A percentile compares a stretch with the other conserved stretches of the same genome.
Conservation (phyloP, 805 yeast genomes). For the Yarrowia sp. region DNA sequence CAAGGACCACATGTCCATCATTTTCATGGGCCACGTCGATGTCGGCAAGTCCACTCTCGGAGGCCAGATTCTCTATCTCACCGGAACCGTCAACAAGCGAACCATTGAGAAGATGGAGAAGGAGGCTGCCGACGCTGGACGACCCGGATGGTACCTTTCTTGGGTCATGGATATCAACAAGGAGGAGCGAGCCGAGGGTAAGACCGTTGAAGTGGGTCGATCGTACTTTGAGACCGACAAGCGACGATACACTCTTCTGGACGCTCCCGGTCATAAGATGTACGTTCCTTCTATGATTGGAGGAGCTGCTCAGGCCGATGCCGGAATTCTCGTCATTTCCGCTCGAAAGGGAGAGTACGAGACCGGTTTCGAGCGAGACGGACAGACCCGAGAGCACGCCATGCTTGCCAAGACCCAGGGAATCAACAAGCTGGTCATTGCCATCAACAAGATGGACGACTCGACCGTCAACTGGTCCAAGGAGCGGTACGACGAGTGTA, state of each 20-base stretch:
- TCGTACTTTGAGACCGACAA: slow-evolving; percentile 97
- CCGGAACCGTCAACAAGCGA: slow-evolving; percentile 98
- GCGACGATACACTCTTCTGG: slow-evolving; percentile 95
- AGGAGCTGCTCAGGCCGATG: slow-evolving; percentile 99
- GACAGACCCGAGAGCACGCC: slow-evolving; percentile 98
- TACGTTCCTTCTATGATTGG: slow-evolving; percentile 99
- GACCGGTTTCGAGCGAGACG: slow-evolving; percentile 98
- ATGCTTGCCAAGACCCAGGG: slow-evolving; percentile 97
- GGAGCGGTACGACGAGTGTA: slow-evolving; percentile 95
- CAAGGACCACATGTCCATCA: slow-evolving; percentile 93
- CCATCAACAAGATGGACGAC: slow-evolving; percentile 98
- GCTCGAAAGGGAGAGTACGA: slow-evolving; percentile 99
- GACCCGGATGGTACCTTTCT: slow-evolving; percentile 99
- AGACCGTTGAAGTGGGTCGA: slow-evolving; percentile 98
- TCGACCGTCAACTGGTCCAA: slow-evolving; percentile 95
- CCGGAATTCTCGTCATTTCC: slow-evolving; percentile 93
- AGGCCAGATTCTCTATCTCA: slow-evolving; percentile 87
- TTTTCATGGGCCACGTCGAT: slow-evolving; percentile 99
- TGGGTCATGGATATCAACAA: slow-evolving; percentile 99
- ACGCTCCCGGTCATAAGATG: slow-evolving; percentile 99
- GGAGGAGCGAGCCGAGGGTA: slow-evolving; percentile 98
- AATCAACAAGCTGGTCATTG: slow-evolving; percentile 89
- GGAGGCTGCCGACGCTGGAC: slow-evolving; percentile 98
- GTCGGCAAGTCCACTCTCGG: slow-evolving; percentile 99
- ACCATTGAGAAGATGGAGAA: slow-evolving; percentile 96